phyloP scores from a whole-genome alignment of 345 rosid genomes.

The Populus alba region DNA sequence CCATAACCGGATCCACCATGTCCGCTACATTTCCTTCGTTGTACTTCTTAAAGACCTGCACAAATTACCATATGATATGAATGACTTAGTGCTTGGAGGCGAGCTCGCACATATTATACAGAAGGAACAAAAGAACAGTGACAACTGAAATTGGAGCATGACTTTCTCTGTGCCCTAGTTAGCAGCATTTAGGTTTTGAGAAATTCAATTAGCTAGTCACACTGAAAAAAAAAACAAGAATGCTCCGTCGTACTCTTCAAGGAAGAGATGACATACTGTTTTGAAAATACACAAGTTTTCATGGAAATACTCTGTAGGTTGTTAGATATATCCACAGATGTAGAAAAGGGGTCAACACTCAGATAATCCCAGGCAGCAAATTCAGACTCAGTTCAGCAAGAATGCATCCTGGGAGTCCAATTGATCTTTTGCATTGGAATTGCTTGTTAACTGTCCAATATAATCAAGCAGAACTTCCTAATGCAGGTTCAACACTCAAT shows the following conservation, averaged over 20 bases:
- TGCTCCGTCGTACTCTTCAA: not conserved
- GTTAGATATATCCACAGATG: not conserved
- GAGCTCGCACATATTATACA: not conserved
- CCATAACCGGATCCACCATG: slow-evolving; percentile 63
- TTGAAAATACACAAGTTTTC: not conserved
- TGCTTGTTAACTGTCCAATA: not conserved
- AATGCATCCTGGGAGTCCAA: not conserved
- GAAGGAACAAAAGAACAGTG: not conserved
- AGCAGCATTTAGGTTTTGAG: not conserved
- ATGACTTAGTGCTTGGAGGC: not conserved
- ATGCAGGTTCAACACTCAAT: not conserved
- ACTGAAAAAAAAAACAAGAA: not conserved
- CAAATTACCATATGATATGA: slow-evolving; percentile 1
- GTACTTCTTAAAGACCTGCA: slow-evolving; percentile 74
- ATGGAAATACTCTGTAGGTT: not conserved
- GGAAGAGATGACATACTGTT: not conserved
- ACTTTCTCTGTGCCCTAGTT: not conserved
- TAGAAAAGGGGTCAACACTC: not conserved
- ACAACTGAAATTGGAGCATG: not conserved
- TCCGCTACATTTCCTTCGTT: slow-evolving; percentile 52
- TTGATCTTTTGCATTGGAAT: not conserved
- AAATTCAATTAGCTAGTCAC: not conserved
- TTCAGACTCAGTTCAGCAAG: not conserved
- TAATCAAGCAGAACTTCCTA: not conserved
- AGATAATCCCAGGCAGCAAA: not conserved